A percentile compares a stretch with the other conserved stretches of the same genome.
phyloP scores from a whole-genome alignment of 345 rosid species.

The Triadica sebifera region DNA sequence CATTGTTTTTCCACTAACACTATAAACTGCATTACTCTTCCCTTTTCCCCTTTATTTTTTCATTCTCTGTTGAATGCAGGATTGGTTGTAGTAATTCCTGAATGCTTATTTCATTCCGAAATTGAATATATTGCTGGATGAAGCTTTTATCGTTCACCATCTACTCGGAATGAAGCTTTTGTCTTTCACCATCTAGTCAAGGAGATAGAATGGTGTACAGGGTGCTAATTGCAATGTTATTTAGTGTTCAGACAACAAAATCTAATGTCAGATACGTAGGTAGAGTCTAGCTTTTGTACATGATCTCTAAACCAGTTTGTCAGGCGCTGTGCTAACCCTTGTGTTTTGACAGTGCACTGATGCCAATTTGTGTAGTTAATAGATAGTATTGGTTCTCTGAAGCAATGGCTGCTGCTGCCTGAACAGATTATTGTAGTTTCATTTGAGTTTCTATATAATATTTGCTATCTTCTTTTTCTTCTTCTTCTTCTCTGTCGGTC shows the following conservation, averaged over 20 bases:
- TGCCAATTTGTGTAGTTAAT: slow-evolving; percentile 3
- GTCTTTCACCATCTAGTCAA: neutral
- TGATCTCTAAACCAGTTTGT: neutral
- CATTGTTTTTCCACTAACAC: neutral
- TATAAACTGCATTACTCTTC: neutral
- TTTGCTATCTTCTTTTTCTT: too few relatives aligned
- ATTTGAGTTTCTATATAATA: too few relatives aligned
- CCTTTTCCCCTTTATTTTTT: neutral
- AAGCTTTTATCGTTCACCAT: neutral
- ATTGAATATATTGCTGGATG: neutral
- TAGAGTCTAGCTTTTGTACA: neutral
- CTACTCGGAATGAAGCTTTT: too few relatives aligned
- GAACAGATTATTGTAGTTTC: neutral
- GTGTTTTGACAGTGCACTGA: neutral
- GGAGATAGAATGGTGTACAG: neutral
- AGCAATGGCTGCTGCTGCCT: neutral
- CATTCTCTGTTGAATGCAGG: neutral
- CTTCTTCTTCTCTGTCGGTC: too few relatives aligned
- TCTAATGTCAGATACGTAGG: neutral
- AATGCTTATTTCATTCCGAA: neutral
- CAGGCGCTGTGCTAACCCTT: neutral
- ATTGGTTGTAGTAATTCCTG: neutral
- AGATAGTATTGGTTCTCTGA: neutral
- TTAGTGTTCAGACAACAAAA: neutral
- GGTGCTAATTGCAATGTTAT: neutral